These are phyloP conservation scores for Arthrocladium fulminans DNA, from an alignment of 2,329 filamentous ascomycete species.

Conservation along the genomic window DNA sequence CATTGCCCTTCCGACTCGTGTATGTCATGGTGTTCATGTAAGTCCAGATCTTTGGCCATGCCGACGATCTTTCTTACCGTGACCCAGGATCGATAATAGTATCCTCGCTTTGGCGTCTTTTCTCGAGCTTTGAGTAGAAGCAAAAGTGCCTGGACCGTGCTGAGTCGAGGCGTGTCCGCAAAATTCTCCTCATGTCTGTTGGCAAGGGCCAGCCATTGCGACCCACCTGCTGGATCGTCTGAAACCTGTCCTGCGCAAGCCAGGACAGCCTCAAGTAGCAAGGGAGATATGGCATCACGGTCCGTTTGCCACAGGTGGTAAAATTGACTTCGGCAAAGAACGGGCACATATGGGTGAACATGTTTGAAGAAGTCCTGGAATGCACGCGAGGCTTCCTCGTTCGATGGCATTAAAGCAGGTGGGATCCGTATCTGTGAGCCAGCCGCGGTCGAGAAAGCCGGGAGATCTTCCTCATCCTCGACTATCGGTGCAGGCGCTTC, in stretches of 20 bases:
- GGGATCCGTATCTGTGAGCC: slow-evolving; percentile 80
- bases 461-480: slow-evolving; percentile 57
- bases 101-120: slow-evolving; percentile 82
- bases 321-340: slow-evolving; percentile 71
- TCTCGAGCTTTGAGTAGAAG: slow-evolving; percentile 86
- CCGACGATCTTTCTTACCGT: slow-evolving; percentile 82
- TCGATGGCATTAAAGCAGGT: slow-evolving; percentile 82
- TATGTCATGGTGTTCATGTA: slow-evolving; percentile 75
- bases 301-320: slow-evolving; percentile 85
- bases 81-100: slow-evolving; percentile 98
- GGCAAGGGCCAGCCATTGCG: slow-evolving; percentile 87
- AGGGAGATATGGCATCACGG: slow-evolving; percentile 73
- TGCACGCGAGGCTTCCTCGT: slow-evolving; percentile 71
- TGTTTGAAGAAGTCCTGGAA: slow-evolving; percentile 86
- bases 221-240: slow-evolving; percentile 73
- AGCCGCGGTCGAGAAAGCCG: slow-evolving; percentile 58
- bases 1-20: slow-evolving; percentile 67
- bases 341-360: slow-evolving; percentile 86
- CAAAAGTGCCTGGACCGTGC: slow-evolving; percentile 81
- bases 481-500: slow-evolving; percentile 48
- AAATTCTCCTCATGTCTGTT: slow-evolving; percentile 86
- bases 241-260: slow-evolving; percentile 77
- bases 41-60: slow-evolving; percentile 83
- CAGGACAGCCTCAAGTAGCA: slow-evolving; percentile 84
- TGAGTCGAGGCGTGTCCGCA: slow-evolving; percentile 81